phyloP scores from a whole-genome alignment of 2,329 filamentous ascomycete genomes.

The Alternaria sp. region DNA sequence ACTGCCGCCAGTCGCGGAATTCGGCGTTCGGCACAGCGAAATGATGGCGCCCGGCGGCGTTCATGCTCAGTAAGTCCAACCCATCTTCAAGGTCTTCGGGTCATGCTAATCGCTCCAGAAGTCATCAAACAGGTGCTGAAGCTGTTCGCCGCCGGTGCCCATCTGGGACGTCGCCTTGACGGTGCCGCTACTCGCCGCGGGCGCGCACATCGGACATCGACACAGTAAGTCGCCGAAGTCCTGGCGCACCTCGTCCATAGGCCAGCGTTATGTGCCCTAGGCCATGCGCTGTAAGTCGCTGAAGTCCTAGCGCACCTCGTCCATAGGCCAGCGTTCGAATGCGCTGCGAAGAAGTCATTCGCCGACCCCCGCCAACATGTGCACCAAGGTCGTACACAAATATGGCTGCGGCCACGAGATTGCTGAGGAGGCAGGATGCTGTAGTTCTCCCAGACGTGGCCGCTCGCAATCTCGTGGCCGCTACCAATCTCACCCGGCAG shows the following conservation, averaged over 20 bases:
- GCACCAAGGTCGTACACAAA: conserved; percentile 55
- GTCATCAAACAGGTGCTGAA: not conserved
- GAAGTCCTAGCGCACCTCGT: too few relatives aligned
- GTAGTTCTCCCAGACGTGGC: too few relatives aligned
- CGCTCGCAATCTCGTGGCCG: too few relatives aligned
- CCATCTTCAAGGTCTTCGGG: not conserved
- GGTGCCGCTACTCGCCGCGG: conserved; percentile 5
- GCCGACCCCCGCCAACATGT: conserved; percentile 47
- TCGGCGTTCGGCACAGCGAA: not conserved
- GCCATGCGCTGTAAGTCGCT: not conserved
- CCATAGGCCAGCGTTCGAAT: too few relatives aligned
- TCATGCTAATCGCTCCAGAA: not conserved
- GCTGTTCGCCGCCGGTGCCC: not conserved
- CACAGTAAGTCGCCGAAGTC: not conserved
- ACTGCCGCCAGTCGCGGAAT: not conserved
- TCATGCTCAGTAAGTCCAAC: not conserved
- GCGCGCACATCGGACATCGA: not conserved
- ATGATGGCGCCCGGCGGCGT: not conserved
- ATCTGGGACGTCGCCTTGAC: not conserved
- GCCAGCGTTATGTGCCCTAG: not conserved
- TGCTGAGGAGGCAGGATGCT: conserved; percentile 45
- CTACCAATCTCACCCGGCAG: too few relatives aligned
- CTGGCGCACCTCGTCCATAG: not conserved
- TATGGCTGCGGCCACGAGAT: conserved; percentile 56
- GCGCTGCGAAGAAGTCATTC: not conserved